Evolutionary conservation across 371 early-diverging fungal genomes (phyloP).

Genomic region (Globomyces sp.): DNA sequence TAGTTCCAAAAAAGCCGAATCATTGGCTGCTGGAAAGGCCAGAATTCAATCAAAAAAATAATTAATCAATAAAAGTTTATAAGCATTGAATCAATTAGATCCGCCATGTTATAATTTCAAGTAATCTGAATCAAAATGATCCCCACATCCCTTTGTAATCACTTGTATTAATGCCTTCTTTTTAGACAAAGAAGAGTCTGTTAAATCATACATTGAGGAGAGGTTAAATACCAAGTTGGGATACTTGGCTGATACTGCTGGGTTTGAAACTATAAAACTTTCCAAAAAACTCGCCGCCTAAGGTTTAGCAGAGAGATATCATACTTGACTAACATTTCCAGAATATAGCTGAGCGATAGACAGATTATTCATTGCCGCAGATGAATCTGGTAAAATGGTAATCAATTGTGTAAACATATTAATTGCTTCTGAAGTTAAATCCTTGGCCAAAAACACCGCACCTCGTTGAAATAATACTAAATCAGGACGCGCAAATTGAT

Average conservation of each 20-base stretch:
- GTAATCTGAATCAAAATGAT: conserved; percentile 33
- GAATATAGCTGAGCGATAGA: conserved; percentile 41
- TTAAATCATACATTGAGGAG: conserved; percentile 40
- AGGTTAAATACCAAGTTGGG: conserved; percentile 39
- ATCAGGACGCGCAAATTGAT: conserved; percentile 13
- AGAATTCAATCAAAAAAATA: conserved; percentile 31
- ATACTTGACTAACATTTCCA: conserved; percentile 41
- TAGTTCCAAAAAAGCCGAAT: conserved; percentile 27
- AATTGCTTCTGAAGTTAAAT: conserved; percentile 23
- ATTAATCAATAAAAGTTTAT: conserved; percentile 8
- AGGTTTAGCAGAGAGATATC: conserved; percentile 12
- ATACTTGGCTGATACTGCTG: conserved; percentile 22
- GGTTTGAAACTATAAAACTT: conserved; percentile 27
- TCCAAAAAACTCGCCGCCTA: conserved; percentile 25
- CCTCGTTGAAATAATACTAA: conserved; percentile 30
- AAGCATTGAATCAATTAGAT: not conserved
- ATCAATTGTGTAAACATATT: conserved; percentile 30
- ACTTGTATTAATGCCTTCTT: conserved; percentile 38
- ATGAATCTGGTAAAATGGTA: conserved; percentile 15
- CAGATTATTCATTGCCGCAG: conserved; percentile 40
- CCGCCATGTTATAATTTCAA: conserved; percentile 31
- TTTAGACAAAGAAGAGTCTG: conserved; percentile 30
- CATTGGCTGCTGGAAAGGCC: conserved; percentile 35
- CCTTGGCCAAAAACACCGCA: conserved; percentile 31
- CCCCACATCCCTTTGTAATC: conserved; percentile 32